Percentiles rank a stretch among this genome's conserved stretches.
Conservation (phyloP, 129 eudicot species). For the Flaveria sonorensis region DNA sequence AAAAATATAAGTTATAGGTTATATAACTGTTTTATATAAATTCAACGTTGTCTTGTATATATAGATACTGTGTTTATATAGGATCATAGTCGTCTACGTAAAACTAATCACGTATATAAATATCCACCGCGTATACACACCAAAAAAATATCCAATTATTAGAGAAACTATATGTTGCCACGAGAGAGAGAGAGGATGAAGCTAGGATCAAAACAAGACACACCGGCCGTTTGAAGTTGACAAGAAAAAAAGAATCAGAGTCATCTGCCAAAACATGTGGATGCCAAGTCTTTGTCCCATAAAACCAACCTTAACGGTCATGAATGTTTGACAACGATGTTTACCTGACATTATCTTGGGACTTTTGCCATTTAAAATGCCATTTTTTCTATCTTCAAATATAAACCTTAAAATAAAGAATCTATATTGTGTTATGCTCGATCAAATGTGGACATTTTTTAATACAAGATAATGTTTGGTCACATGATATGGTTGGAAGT, state of each 20-base stretch:
- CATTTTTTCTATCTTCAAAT: not conserved
- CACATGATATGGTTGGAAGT: not conserved
- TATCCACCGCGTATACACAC: not conserved
- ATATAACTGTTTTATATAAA: too few species aligned
- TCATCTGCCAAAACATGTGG: conserved; percentile 32
- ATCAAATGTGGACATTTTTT: not conserved
- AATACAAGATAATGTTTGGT: conserved; percentile 8
- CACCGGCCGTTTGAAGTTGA: conserved; percentile 23
- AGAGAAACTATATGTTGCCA: conserved; percentile 26
- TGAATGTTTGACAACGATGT: conserved; percentile 29
- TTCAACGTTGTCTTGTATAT: too few species aligned
- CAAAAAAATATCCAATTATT: not conserved
- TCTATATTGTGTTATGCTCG: not conserved
- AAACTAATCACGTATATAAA: too few species aligned
- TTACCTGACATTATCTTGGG: conserved; percentile 29
- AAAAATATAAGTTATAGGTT: too few species aligned
- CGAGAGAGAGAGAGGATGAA: conserved; percentile 14
- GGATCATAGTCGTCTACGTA: too few species aligned
- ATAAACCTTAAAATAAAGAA: not conserved
- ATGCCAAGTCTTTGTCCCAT: conserved; percentile 27
- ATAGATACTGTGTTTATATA: too few species aligned
- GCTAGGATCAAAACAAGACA: conserved; percentile 18
- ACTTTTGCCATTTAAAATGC: not conserved
- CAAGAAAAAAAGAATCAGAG: conserved; percentile 18
- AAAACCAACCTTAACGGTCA: conserved; percentile 38